Evolutionary conservation across 2,329 filamentous ascomycete species (phyloP), one percentile per base, ranked within the genome.

Genomic region (Pseudonectria foliicola): DNA sequence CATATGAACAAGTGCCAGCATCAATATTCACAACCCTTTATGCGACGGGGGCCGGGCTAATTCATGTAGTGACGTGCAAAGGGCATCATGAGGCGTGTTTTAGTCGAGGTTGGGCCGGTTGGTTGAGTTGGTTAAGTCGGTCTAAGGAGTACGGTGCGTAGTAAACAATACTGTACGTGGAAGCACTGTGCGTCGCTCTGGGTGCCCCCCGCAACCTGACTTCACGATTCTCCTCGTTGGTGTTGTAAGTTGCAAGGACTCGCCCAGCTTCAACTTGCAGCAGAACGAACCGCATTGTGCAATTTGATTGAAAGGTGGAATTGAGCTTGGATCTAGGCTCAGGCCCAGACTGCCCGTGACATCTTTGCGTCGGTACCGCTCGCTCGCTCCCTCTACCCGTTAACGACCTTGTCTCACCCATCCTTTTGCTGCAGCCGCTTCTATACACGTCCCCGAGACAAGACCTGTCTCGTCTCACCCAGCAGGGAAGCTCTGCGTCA

Each of bases 161-260:
- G 15, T 18, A 30, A 30, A 30, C 10, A 16, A 30, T n/a, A 13
- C 29, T n/a, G n/a, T n/a, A n/a, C n/a, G n/a, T n/a, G n/a, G n/a
- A n/a, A n/a, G 34, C 48, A 51, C 48, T 50, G 49, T 52, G 16
- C 12, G 31, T 39, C 27, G 31, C 39, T 32, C 27, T 31, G 36
- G 44, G 48, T 40, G 39, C 13, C 45, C 46, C 46, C 45, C 46
- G 47, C 34, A 34, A 26, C 25, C n/a, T n/a, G n/a, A 36, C 36
- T 40, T 42, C 30, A 40, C 44, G 43, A 49, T 46, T 50, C 45
- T 44, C 37, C 25, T 43, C 43, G 39, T 32, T 24, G 16, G 33
- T 33, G 36, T 26, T 29, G 13, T 11, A 12, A 18, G 21, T 39
- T 35, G 38, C 40, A 40, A 29, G 11, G 43, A 47, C 39, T 45